Conservation (phyloP, 345 rosid species). For the Citrus maxima region DNA sequence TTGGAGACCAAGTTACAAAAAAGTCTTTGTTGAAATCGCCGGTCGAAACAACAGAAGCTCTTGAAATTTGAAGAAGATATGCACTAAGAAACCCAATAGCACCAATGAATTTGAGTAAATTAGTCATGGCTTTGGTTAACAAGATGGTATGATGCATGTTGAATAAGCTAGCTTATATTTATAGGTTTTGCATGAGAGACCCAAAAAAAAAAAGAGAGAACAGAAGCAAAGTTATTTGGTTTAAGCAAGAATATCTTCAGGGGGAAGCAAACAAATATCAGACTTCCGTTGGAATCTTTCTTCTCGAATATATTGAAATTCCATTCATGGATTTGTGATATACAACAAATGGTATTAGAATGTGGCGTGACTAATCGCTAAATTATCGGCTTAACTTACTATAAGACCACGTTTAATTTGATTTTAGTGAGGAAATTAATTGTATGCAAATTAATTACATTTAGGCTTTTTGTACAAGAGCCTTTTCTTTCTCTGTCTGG, state of each 20-base stretch:
- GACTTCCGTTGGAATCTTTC: slow-evolving; percentile 4
- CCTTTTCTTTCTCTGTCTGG: slow-evolving; percentile 4
- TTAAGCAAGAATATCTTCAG: slow-evolving; percentile 37
- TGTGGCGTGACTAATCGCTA: background rate
- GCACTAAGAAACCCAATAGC: slow-evolving; percentile 22
- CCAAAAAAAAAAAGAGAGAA: background rate
- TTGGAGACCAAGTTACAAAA: slow-evolving; percentile 71
- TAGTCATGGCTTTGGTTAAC: slow-evolving; percentile 22
- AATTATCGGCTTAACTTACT: background rate
- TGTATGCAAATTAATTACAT: slow-evolving; percentile 7
- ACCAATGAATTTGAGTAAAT: background rate
- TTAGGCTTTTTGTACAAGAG: slow-evolving; percentile 7
- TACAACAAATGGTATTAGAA: background rate
- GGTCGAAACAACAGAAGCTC: slow-evolving; percentile 53
- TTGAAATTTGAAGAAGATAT: slow-evolving; percentile 30
- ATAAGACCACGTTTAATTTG: background rate
- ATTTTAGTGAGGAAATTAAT: background rate
- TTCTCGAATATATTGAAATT: background rate
- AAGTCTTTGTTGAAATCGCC: slow-evolving; percentile 70
- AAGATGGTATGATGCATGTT: slow-evolving; percentile 3
- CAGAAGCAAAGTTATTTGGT: slow-evolving; percentile 12
- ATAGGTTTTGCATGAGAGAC: slow-evolving; percentile 29
- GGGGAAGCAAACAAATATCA: slow-evolving; percentile 37
- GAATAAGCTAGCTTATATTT: slow-evolving; percentile 14
- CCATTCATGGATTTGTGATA: background rate